Evolutionary conservation across 345 rosid genomes (phyloP), one percentile per base, ranked within the genome.

Genomic region (Eutrema heterophyllum): DNA sequence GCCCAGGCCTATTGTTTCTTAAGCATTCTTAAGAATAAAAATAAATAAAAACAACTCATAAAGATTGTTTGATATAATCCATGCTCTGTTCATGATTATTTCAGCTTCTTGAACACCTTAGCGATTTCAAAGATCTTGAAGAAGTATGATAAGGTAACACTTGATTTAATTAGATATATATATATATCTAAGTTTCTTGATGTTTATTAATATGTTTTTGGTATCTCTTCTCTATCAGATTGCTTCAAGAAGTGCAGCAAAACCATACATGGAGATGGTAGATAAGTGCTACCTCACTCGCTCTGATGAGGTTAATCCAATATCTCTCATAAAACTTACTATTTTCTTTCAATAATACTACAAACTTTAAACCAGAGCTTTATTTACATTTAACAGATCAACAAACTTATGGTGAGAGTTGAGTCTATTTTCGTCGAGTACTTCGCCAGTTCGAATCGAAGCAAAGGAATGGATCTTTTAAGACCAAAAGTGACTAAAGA

Each of bases 341-440:
- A 0, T 48, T 6, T 4, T 48, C 14, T 72, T 35, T 50, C 11
- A 7, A 11, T 58, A 41, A 32, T 12, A 6, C 39, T n/a, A 13
- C 5, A 50, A 68, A 12, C 21, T 21, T 11, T 5, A 2, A 53
- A 9, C 35, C 12, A 0, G 54, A 64, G 39, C 6, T 61, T 63
- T 9, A 14, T 1, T 9, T 21, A 32, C 26, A 24, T 45, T 7
- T 9, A 39, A 46, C 57, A 87, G 88, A 78, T 86, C 36, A 73
- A 71, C 68, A 86, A 77, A 68, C 84, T 86, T 18, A 75, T 83
- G 85, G 77, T 80, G 67, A 82, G 88, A 60, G 89, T 83, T 46
- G 92, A 89, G 74, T 76, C 75, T n/a, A 86, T 83, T 33, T 87
- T 86, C 79, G 69, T 84, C 6, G 88, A 89, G 45, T 88, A 89